Evolutionary conservation across 192 early-diverging fungal species (phyloP).

Genomic region (Pilobolus umbonatus): DNA sequence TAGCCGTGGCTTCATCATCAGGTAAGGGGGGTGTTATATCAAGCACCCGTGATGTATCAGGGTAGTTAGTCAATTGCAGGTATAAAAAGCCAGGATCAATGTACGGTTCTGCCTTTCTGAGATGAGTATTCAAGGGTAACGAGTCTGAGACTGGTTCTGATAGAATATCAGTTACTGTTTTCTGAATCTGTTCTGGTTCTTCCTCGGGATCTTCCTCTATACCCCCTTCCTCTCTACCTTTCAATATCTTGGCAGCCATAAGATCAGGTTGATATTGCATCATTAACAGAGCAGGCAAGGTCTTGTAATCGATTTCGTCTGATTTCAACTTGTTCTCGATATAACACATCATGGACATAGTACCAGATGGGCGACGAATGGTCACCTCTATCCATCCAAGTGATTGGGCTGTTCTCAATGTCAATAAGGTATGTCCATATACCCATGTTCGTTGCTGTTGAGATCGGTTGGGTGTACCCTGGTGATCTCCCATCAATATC

Average conservation of each 20-base stretch:
- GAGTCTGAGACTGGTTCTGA: background rate
- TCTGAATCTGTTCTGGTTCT: slow-evolving; percentile 4
- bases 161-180: background rate
- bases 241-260: slow-evolving; percentile 11
- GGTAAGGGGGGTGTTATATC: slow-evolving; percentile 48
- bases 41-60: slow-evolving; percentile 53
- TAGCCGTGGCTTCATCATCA: slow-evolving; percentile 67
- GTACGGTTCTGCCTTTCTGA: slow-evolving; percentile 37
- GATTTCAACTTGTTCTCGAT: slow-evolving; percentile 63
- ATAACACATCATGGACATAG: slow-evolving; percentile 60
- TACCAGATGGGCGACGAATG: slow-evolving; percentile 78
- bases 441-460: slow-evolving; percentile 64
- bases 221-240: slow-evolving; percentile 10
- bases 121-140: background rate
- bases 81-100: slow-evolving; percentile 59
- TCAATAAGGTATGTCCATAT: slow-evolving; percentile 83
- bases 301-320: slow-evolving; percentile 40
- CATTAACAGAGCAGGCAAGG: slow-evolving; percentile 51
- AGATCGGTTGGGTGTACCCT: slow-evolving; percentile 37
- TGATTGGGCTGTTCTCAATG: slow-evolving; percentile 60
- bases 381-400: slow-evolving; percentile 77
- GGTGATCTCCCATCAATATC: slow-evolving; percentile 38
- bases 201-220: background rate
- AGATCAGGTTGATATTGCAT: slow-evolving; percentile 42
- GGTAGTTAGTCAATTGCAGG: slow-evolving; percentile 69